A percentile compares a stretch with the other conserved stretches of the same genome.
phyloP scores from a whole-genome alignment of 2,329 filamentous ascomycete species.

The Fusarium xyrophilum region DNA sequence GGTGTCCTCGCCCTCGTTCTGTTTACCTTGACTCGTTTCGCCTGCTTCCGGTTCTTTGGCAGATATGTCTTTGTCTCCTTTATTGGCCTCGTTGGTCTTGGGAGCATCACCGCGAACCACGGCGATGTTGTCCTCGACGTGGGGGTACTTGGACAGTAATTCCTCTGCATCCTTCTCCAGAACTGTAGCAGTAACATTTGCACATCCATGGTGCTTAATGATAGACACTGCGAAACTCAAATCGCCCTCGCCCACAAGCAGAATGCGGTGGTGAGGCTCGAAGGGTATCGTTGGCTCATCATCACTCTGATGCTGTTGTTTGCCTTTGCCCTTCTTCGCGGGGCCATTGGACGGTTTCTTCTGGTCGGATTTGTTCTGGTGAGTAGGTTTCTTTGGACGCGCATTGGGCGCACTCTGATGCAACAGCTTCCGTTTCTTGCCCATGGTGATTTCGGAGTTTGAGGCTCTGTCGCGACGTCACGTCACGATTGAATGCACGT shows the following conservation, averaged over 20 bases:
- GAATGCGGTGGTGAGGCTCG: slow-evolving; percentile 68
- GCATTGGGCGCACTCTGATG: slow-evolving; percentile 32
- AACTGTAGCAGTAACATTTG: slow-evolving; percentile 72
- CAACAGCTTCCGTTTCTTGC: slow-evolving; percentile 54
- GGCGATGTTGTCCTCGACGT: slow-evolving; percentile 66
- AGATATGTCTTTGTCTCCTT: not conserved
- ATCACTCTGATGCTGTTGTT: slow-evolving; percentile 40
- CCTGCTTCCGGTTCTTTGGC: slow-evolving; percentile 1
- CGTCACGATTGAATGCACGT: slow-evolving; percentile 7
- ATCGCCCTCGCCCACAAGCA: slow-evolving; percentile 82
- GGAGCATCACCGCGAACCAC: slow-evolving; percentile 50
- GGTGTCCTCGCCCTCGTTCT: slow-evolving; percentile 18
- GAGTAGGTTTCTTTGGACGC: slow-evolving; percentile 31
- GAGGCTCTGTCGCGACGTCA: slow-evolving; percentile 19
- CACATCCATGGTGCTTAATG: slow-evolving; percentile 69
- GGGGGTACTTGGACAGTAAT: slow-evolving; percentile 76
- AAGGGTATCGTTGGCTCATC: slow-evolving; percentile 69
- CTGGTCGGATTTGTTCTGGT: slow-evolving; percentile 27
- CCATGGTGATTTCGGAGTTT: slow-evolving; percentile 41
- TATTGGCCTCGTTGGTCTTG: slow-evolving; percentile 22
- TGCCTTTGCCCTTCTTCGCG: slow-evolving; percentile 35
- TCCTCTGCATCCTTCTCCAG: slow-evolving; percentile 64
- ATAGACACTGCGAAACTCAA: slow-evolving; percentile 78
- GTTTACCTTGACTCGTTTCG: slow-evolving; percentile 2
- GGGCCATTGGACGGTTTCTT: slow-evolving; percentile 34